Evolutionary conservation across 1,284 basidiomycete genomes (phyloP), one percentile per base, ranked within the genome.

Genomic region (Pseudozyma pruni): DNA sequence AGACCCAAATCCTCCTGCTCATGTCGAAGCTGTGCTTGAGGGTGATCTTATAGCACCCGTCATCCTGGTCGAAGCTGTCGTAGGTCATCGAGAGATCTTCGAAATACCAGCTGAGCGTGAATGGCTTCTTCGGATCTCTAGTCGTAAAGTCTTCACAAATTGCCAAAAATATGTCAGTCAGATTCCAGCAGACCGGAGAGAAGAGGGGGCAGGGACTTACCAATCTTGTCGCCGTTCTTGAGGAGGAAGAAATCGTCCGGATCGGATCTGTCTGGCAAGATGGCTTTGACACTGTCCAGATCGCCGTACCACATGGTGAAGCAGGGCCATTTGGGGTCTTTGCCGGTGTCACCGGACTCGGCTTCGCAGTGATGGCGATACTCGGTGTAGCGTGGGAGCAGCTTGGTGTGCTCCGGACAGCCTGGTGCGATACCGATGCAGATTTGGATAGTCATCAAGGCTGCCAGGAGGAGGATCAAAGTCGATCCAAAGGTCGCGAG

Each of bases 241-340:
- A 57, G 17, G 16, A 48, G 41, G 20, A 63, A 49, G 32, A 35
- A 20, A 0, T 63, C 41, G n/a, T 49, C 41, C 5, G 45, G 39
- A 17, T 20, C 20, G 9, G 22, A 35, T 20, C 29, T 16, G 8
- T 17, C 13, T 8, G 13, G 33, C 2, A 51, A 10, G 0, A n/a
- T 19, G 22, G 43, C 53, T 1, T 25, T 23, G 25, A 35, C 33
- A 10, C 13, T 10, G 1, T 0, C 7, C 37, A 56, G 22, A n/a
- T 35, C 20, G 2, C 10, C 19, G 19, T 9, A 16, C 53, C 54
- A 63, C 27, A 57, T 34, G 6, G 45, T 35, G 31, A 57, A 56
- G 31, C 60, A 63, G 14, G 60, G 60, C 49, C 53, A 57, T 4
- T 45, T 47, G 11, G 44, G 49, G 13, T 57, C 53, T 1, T 32